Percentiles rank a stretch among this genome's conserved stretches.
Conservation (phyloP, 148 eudicot genomes). For the Polygonum aviculare region DNA sequence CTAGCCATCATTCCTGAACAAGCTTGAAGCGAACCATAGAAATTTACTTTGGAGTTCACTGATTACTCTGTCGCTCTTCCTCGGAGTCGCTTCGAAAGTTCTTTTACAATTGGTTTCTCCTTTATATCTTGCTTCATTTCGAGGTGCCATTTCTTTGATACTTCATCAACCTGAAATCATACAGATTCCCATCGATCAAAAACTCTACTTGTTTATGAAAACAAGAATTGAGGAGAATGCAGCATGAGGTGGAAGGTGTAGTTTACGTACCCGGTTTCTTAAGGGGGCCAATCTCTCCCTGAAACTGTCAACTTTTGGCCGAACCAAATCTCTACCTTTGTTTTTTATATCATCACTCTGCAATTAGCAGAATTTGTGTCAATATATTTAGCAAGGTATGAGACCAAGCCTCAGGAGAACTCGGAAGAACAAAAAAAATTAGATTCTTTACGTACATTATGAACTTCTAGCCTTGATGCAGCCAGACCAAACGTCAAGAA, state of each 20-base stretch:
- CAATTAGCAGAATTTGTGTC: not conserved
- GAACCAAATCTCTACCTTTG: conserved; percentile 54
- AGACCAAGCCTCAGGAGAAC: not conserved
- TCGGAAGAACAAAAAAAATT: not conserved
- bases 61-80: conserved; percentile 23
- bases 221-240: not conserved
- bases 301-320: conserved; percentile 44
- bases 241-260: not conserved
- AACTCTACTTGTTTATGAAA: not conserved
- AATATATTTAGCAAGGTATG: not conserved
- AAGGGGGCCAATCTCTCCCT: conserved; percentile 54
- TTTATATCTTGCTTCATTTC: conserved; percentile 40
- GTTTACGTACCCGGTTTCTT: conserved; percentile 51
- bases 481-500: conserved; percentile 47
- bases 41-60: not conserved
- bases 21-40: not conserved
- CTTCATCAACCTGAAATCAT: conserved; percentile 47
- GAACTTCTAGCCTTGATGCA: conserved; percentile 57
- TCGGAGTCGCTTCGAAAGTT: conserved; percentile 56
- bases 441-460: conserved; percentile 40
- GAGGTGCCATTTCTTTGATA: conserved; percentile 71
- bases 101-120: conserved; percentile 59
- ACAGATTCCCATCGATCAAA: not conserved
- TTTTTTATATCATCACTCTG: conserved; percentile 56
- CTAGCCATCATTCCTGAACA: not conserved